A percentile compares a stretch with the other conserved stretches of the same genome.
Conservation (phyloP, 2,329 filamentous ascomycete species). For the Curvularia hawaiiensis region DNA sequence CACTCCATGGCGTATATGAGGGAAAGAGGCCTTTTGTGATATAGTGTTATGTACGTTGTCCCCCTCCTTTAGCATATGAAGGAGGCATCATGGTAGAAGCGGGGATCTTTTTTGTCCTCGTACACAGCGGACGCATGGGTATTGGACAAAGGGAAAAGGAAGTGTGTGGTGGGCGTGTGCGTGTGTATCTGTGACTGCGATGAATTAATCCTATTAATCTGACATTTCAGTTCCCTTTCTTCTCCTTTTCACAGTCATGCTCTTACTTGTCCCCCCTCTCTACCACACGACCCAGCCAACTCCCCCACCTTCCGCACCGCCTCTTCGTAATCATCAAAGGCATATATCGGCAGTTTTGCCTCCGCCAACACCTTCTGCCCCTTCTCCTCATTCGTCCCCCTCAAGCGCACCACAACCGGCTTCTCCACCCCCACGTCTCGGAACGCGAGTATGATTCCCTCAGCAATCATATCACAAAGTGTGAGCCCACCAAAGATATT, state of each 20-base stretch:
- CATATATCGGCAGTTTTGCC: slow-evolving; percentile 70
- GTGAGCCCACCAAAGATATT: slow-evolving; percentile 75
- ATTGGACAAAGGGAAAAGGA: not conserved
- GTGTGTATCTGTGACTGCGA: not conserved
- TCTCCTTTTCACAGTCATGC: not conserved
- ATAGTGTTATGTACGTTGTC: slow-evolving; percentile 8
- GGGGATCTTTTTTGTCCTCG: not conserved
- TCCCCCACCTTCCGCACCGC: slow-evolving; percentile 53
- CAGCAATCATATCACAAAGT: slow-evolving; percentile 80
- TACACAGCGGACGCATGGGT: slow-evolving; percentile 13
- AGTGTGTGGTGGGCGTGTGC: not conserved
- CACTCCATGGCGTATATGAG: slow-evolving; percentile 16
- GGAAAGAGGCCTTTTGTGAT: slow-evolving; percentile 3
- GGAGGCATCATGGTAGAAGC: slow-evolving; percentile 10
- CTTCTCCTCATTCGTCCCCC: slow-evolving; percentile 74
- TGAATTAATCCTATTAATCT: slow-evolving; percentile 2
- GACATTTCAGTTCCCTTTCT: not conserved
- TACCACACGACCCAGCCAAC: slow-evolving; percentile 21
- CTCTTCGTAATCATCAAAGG: slow-evolving; percentile 76
- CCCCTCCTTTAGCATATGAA: slow-evolving; percentile 6
- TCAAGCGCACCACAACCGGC: slow-evolving; percentile 77
- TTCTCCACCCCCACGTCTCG: slow-evolving; percentile 65
- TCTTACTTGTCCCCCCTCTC: not conserved
- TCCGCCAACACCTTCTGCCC: slow-evolving; percentile 72
- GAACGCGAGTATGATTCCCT: slow-evolving; percentile 75